A percentile compares a stretch with the other conserved stretches of the same genome.
phyloP scores from a whole-genome alignment of 352 stramenopile genomes.

The Phytophthora idaei region DNA sequence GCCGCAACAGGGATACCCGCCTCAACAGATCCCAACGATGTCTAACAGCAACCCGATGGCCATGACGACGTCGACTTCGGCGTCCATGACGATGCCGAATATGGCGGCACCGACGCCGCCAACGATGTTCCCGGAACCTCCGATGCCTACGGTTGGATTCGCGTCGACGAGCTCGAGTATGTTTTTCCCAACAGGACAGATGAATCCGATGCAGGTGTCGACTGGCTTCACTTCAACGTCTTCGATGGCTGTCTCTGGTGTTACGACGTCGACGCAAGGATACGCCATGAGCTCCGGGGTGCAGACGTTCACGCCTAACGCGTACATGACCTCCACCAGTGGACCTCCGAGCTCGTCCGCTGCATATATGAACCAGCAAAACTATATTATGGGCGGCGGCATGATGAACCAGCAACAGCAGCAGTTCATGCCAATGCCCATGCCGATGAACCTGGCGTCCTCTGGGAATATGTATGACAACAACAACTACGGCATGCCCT shows the following conservation, averaged over 20 bases:
- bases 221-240: slow-evolving; percentile 29
- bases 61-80: slow-evolving; percentile 19
- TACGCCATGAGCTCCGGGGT: slow-evolving; percentile 43
- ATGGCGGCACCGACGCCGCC: slow-evolving; percentile 26
- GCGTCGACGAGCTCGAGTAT: slow-evolving; percentile 35
- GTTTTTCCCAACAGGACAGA: slow-evolving; percentile 43
- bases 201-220: slow-evolving; percentile 33
- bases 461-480: slow-evolving; percentile 59
- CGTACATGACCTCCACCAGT: slow-evolving; percentile 45
- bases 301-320: slow-evolving; percentile 43
- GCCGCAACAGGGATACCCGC: slow-evolving; percentile 17
- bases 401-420: slow-evolving; percentile 62
- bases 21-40: slow-evolving; percentile 22
- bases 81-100: slow-evolving; percentile 31
- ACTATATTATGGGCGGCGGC: slow-evolving; percentile 53
- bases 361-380: slow-evolving; percentile 49
- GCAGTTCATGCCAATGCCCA: slow-evolving; percentile 71
- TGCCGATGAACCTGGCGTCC: slow-evolving; percentile 51
- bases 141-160: slow-evolving; percentile 39
- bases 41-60: slow-evolving; percentile 14
- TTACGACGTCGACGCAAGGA: slow-evolving; percentile 33
- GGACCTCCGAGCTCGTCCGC: slow-evolving; percentile 25
- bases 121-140: slow-evolving; percentile 53
- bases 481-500: slow-evolving; percentile 43
- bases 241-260: slow-evolving; percentile 36